Percentiles rank a stretch among this genome's conserved stretches.
Conservation (phyloP, 139 green algal species). For the Deuterostichococcus epilithicus region DNA sequence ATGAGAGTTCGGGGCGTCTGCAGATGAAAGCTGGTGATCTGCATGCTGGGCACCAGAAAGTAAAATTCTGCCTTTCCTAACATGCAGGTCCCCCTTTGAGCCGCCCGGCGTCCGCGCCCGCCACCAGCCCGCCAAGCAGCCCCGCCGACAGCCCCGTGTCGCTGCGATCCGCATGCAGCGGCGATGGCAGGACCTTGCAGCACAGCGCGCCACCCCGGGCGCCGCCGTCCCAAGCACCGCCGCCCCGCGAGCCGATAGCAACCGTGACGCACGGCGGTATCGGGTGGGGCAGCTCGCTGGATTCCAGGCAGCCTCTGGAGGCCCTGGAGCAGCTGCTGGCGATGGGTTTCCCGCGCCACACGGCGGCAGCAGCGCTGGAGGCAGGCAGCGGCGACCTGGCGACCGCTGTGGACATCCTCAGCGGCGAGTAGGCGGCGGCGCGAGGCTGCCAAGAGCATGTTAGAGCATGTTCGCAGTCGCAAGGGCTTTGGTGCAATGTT, state of each 20-base stretch:
- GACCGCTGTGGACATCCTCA: neutral
- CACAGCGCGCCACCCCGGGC: neutral
- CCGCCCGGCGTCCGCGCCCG: neutral
- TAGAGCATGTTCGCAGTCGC: too few species aligned
- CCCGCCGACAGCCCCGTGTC: neutral
- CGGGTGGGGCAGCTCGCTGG: neutral
- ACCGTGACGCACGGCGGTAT: neutral
- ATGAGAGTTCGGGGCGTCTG: too few species aligned
- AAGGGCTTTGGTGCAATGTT: too few species aligned
- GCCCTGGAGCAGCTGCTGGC: neutral
- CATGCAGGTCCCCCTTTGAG: too few species aligned
- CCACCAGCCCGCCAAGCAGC: neutral
- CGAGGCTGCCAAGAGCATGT: too few species aligned
- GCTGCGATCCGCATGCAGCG: neutral
- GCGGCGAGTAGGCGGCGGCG: neutral
- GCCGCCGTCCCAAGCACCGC: neutral
- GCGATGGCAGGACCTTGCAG: neutral
- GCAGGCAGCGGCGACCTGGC: neutral
- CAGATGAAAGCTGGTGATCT: too few species aligned
- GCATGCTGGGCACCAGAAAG: too few species aligned
- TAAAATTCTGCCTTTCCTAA: neutral
- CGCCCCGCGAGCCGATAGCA: neutral
- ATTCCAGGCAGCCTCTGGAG: neutral
- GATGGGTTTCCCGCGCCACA: neutral
- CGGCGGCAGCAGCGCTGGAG: neutral